Conservation (phyloP, 2,329 filamentous ascomycete species). For the Diaporthe sp. region DNA sequence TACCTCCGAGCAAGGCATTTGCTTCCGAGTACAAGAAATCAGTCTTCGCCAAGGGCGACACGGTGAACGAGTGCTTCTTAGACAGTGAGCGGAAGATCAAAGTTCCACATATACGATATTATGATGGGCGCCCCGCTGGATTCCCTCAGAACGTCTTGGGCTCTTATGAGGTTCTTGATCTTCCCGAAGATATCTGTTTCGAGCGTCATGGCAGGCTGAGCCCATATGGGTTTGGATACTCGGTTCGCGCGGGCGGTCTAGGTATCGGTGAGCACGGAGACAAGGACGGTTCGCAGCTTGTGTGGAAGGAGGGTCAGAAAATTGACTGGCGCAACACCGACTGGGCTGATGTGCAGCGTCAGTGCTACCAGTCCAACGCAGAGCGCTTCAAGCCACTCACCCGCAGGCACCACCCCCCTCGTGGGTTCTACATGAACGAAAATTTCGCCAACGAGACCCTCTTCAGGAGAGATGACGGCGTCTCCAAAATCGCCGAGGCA, state of each 20-base stretch:
- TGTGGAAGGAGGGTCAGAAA: slow-evolving; percentile 78
- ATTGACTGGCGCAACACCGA: slow-evolving; percentile 82
- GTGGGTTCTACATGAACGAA: slow-evolving; percentile 64
- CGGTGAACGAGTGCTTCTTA: slow-evolving; percentile 81
- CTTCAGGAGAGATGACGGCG: slow-evolving; percentile 39
- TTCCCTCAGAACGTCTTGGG: slow-evolving; percentile 88
- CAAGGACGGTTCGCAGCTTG: slow-evolving; percentile 79
- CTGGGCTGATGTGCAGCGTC: slow-evolving; percentile 82
- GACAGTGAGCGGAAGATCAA: slow-evolving; percentile 73
- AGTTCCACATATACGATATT: slow-evolving; percentile 78
- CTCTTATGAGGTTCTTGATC: slow-evolving; percentile 83
- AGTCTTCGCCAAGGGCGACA: slow-evolving; percentile 52
- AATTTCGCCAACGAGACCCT: slow-evolving; percentile 40
- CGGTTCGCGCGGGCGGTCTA: slow-evolving; percentile 78
- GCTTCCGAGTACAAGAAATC: slow-evolving; percentile 49
- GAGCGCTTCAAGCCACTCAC: slow-evolving; percentile 71
- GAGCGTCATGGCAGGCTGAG: slow-evolving; percentile 90
- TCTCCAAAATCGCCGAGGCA: slow-evolving; percentile 35
- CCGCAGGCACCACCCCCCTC: slow-evolving; percentile 50
- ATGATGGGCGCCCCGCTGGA: slow-evolving; percentile 81
- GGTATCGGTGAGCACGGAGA: slow-evolving; percentile 90
- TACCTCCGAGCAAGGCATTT: slow-evolving; percentile 66
- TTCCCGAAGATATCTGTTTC: slow-evolving; percentile 90
- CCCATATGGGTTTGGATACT: slow-evolving; percentile 92
- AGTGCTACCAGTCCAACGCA: slow-evolving; percentile 77